Conservation (phyloP, 116 monocot genomes). For the Papilionanthe hybrid region DNA sequence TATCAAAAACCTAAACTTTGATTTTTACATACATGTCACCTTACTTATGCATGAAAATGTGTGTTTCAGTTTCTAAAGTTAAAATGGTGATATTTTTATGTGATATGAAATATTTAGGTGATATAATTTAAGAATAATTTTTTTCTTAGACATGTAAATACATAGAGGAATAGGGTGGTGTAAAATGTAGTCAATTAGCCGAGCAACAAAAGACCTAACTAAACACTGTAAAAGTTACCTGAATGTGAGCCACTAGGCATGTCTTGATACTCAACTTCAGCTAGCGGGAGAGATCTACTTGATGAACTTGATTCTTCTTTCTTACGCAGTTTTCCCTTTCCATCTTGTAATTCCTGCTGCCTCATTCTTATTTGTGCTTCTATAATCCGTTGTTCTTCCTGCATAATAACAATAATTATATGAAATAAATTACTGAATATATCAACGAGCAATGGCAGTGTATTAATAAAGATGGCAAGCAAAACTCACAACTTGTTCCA, state of each 20-base stretch:
- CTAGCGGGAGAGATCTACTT: constrained; percentile 26
- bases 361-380: constrained; percentile 90
- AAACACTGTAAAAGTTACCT: background rate
- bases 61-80: too few species aligned
- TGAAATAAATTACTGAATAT: background rate
- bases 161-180: too few species aligned
- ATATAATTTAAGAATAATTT: too few species aligned
- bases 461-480: background rate
- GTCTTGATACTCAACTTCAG: constrained; percentile 64
- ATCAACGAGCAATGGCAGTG: background rate
- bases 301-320: constrained; percentile 39
- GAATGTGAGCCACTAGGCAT: constrained; percentile 13
- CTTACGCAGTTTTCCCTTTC: constrained; percentile 54
- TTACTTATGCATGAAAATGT: too few species aligned
- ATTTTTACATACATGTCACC: too few species aligned
- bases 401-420: background rate
- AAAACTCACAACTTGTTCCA: constrained; percentile 76
- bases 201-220: background rate
- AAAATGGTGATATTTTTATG: too few species aligned
- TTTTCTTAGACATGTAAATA: too few species aligned
- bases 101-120: too few species aligned
- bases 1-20: too few species aligned
- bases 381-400: constrained; percentile 94
- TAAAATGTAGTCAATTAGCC: background rate
- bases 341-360: constrained; percentile 54